phyloP scores from a whole-genome alignment of 192 early-diverging fungal genomes.

The Podila minutissima region DNA sequence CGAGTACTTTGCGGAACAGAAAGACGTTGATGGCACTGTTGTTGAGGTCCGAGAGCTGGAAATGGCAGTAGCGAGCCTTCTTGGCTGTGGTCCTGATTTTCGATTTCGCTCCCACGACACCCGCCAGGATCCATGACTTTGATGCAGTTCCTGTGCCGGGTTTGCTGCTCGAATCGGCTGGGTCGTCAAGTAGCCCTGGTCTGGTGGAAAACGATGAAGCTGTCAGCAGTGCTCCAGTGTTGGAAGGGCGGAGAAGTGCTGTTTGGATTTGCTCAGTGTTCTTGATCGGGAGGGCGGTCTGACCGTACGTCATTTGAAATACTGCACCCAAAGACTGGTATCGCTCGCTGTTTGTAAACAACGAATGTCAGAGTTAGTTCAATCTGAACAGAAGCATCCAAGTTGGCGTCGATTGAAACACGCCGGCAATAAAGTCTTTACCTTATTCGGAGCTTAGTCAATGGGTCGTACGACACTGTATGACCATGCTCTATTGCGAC shows the following conservation, averaged over 20 bases:
- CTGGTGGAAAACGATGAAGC: not conserved
- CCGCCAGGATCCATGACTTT: constrained; percentile 26
- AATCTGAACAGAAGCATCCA: not conserved
- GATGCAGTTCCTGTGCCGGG: not conserved
- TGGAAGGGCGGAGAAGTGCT: not conserved
- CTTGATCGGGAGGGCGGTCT: not conserved
- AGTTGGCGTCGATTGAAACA: too few relatives aligned
- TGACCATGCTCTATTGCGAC: constrained; percentile 2
- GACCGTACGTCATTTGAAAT: not conserved
- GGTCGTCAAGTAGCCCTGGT: not conserved
- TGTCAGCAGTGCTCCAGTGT: not conserved
- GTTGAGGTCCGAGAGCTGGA: constrained; percentile 33
- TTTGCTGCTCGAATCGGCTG: not conserved
- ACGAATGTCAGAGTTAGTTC: not conserved
- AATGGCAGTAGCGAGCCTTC: constrained; percentile 25
- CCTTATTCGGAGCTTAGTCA: constrained; percentile 26
- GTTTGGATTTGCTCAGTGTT: not conserved
- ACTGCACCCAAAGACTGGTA: not conserved
- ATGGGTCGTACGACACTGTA: constrained; percentile 10
- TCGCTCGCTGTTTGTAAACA: not conserved
- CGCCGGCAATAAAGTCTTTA: constrained; percentile 1
- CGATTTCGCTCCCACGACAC: constrained; percentile 41
- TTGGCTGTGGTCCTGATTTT: constrained; percentile 18
- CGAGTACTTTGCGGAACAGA: constrained; percentile 33
- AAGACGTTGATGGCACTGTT: constrained; percentile 26